Evolutionary conservation across 2,329 filamentous ascomycete species (phyloP).

Genomic region (Colletotrichum truncatum): DNA sequence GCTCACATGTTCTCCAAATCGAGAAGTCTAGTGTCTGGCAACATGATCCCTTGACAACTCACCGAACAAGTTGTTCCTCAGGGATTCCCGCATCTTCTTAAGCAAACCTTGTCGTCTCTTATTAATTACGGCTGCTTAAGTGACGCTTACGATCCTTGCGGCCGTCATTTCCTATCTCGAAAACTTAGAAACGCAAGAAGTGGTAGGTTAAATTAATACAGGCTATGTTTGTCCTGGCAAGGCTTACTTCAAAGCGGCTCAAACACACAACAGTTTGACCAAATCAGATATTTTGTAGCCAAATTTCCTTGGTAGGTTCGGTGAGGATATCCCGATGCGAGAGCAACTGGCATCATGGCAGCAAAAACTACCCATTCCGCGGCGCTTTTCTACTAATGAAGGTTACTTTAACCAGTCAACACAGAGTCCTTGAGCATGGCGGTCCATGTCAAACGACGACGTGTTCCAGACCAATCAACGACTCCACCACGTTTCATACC

Average conservation of each 20-base stretch:
- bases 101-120: too few relatives aligned
- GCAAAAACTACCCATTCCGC: not conserved
- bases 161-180: too few relatives aligned
- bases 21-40: too few relatives aligned
- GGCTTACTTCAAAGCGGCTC: not conserved
- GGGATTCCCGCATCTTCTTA: too few relatives aligned
- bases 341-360: not conserved
- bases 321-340: not conserved
- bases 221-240: too few relatives aligned
- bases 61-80: too few relatives aligned
- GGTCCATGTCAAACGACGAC: constrained; percentile 15
- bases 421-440: constrained; percentile 10
- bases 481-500: constrained; percentile 8
- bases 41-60: too few relatives aligned
- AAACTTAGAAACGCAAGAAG: too few relatives aligned
- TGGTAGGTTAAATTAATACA: too few relatives aligned
- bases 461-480: constrained; percentile 4
- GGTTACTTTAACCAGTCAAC: not conserved
- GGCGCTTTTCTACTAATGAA: not conserved
- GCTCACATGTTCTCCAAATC: too few relatives aligned
- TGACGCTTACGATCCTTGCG: too few relatives aligned
- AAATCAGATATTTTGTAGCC: not conserved
- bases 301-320: not conserved
- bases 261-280: not conserved
- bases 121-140: too few relatives aligned